phyloP scores from a whole-genome alignment of 2,329 filamentous ascomycete genomes.

The Penicillium paneum region DNA sequence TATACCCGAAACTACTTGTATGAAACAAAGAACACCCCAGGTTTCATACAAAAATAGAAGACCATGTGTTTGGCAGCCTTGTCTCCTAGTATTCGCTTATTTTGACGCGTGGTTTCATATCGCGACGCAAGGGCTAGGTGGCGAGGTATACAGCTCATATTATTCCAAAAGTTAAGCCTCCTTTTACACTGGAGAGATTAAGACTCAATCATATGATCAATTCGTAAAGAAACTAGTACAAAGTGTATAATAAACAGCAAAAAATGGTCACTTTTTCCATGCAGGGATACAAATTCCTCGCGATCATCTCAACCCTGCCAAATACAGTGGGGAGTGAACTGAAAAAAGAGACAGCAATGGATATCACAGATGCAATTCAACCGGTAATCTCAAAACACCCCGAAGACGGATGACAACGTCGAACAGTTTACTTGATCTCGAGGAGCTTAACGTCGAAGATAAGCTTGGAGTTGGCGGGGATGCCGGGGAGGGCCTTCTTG shows the following conservation, averaged over 20 bases:
- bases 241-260: slow-evolving; percentile 15
- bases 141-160: background rate
- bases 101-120: background rate
- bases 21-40: background rate
- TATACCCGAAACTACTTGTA: background rate
- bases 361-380: slow-evolving; percentile 37
- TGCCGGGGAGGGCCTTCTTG: slow-evolving; percentile 74
- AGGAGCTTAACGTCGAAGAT: slow-evolving; percentile 88
- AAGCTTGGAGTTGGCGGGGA: slow-evolving; percentile 86
- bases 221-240: slow-evolving; percentile 12
- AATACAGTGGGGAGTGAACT: slow-evolving; percentile 28
- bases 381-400: slow-evolving; percentile 27
- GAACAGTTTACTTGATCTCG: slow-evolving; percentile 67
- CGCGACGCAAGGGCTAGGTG: background rate
- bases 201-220: slow-evolving; percentile 14
- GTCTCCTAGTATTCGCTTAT: background rate
- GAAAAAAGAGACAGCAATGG: slow-evolving; percentile 33
- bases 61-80: background rate
- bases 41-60: background rate
- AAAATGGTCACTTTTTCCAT: slow-evolving; percentile 24
- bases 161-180: background rate
- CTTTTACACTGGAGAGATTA: background rate
- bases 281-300: slow-evolving; percentile 21
- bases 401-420: slow-evolving; percentile 12
- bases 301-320: slow-evolving; percentile 36